These are phyloP conservation scores for Neoboletus subvelutipes DNA, from an alignment of 768 basidiomycete genomes.

Conservation along the genomic window DNA sequence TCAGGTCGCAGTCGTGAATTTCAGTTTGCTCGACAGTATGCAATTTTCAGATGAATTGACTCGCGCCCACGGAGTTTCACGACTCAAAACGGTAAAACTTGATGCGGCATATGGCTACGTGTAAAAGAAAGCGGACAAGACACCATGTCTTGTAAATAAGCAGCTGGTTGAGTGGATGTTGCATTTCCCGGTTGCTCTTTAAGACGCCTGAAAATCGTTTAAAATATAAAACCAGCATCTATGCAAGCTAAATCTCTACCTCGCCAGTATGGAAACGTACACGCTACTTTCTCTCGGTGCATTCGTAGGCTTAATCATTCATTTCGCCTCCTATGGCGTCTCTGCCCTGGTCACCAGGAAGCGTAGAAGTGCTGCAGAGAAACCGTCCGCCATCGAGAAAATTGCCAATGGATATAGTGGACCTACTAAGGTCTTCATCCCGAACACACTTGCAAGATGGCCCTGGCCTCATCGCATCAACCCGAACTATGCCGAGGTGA, in stretches of 20 bases:
- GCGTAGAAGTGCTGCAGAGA: background rate
- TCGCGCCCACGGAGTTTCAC: no score
- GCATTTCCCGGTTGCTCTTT: background rate
- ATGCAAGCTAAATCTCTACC: background rate
- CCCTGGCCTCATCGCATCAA: no score
- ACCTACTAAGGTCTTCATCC: no score
- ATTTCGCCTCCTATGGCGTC: background rate
- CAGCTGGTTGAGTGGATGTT: background rate
- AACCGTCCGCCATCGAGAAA: background rate
- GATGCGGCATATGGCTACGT: background rate
- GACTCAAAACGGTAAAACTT: background rate
- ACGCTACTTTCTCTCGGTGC: conserved; percentile 1
- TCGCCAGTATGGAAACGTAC: conserved; percentile 6
- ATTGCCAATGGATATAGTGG: no score
- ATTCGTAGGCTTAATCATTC: background rate
- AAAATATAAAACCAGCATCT: background rate
- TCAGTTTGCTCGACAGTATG: no score
- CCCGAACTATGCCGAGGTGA: no score
- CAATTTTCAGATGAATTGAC: no score
- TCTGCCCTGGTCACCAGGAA: background rate
- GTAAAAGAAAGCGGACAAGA: background rate
- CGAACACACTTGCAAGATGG: no score
- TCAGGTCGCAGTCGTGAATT: no score
- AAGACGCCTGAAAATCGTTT: background rate
- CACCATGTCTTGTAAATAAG: background rate